Conservation (phyloP, 768 basidiomycete species). For the Nidularia pulvinata region DNA sequence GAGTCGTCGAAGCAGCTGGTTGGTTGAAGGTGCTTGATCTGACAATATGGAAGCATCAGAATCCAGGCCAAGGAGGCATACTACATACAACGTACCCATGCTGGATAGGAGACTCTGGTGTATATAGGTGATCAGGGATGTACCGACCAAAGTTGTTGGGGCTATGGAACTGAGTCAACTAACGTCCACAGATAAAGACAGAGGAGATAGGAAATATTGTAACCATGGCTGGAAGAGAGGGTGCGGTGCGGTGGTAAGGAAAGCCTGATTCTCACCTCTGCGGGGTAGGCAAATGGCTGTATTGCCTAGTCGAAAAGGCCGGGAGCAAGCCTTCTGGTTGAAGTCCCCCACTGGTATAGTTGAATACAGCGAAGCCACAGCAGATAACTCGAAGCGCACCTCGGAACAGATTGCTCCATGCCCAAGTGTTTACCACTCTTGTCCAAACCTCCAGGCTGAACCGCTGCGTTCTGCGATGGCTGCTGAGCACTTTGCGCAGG, state of each 20-base stretch:
- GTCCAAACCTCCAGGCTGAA: neutral
- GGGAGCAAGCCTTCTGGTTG: conserved; percentile 10
- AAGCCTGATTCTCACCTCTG: conserved; percentile 20
- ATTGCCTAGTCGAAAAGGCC: conserved; percentile 18
- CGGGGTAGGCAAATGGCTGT: conserved; percentile 33
- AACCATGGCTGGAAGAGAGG: neutral
- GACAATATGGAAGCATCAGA: too few relatives aligned
- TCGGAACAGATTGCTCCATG: too few relatives aligned
- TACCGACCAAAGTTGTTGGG: conserved; percentile 3
- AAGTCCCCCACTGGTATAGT: conserved; percentile 1
- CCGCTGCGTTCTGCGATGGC: neutral
- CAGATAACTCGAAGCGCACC: too few relatives aligned
- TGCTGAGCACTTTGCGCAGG: neutral
- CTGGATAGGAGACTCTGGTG: conserved; percentile 4
- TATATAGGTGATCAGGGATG: neutral
- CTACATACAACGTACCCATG: conserved; percentile 3
- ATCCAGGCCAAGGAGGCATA: too few relatives aligned
- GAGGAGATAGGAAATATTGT: too few relatives aligned
- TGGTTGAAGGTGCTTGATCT: too few relatives aligned
- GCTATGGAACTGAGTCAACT: too few relatives aligned
- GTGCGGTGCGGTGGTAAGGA: neutral
- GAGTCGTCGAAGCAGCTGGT: conserved; percentile 6
- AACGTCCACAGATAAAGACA: too few relatives aligned
- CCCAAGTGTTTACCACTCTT: too few relatives aligned
- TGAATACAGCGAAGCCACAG: neutral